Base-by-base conservation (phyloP, 208 protist genomes). In the Crithidia thermophila region DNA sequence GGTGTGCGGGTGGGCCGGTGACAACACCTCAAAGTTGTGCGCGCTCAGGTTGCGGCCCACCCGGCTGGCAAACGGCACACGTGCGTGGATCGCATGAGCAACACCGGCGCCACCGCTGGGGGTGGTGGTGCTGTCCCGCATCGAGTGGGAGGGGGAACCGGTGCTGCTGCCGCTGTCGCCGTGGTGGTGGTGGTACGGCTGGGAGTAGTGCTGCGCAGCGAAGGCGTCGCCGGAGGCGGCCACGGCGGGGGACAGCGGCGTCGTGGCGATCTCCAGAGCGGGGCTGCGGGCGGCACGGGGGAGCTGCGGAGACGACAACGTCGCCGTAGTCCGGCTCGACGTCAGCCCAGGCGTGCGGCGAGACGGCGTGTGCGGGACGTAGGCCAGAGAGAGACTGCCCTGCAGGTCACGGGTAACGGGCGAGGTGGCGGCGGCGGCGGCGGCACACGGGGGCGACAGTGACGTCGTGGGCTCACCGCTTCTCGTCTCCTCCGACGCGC, bases 61-160 rank as follows among this genome's bases (percentile, higher is more conserved):
- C n/a, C n/a, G n/a, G n/a, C n/a, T n/a, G n/a, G n/a, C n/a, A n/a
- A n/a, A n/a, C n/a, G n/a, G n/a, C n/a, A n/a, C n/a, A n/a, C n/a
- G n/a, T n/a, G n/a, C n/a, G n/a, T n/a, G n/a, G n/a, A n/a, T n/a
- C n/a, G n/a, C n/a, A n/a, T n/a, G n/a, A n/a, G n/a, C n/a, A n/a
- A n/a, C n/a, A n/a, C n/a, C n/a, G n/a, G n/a, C n/a, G n/a, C n/a
- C n/a, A n/a, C n/a, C n/a, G n/a, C n/a, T n/a, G n/a, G n/a, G n/a
- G n/a, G n/a, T n/a, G n/a, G n/a, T n/a, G n/a, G n/a, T n/a, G n/a
- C n/a, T n/a, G n/a, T n/a, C n/a, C n/a, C n/a, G n/a, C n/a, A n/a
- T 50, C 21, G 34, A 97, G 62, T 59, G 31, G 37, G 18, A 25
- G 30, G 30, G 23, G 25, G 34, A n/a, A n/a, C 57, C 20, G 42